These are phyloP conservation scores for Podaxis sp. DNA, from an alignment of 768 basidiomycete genomes.

Conservation along the genomic window DNA sequence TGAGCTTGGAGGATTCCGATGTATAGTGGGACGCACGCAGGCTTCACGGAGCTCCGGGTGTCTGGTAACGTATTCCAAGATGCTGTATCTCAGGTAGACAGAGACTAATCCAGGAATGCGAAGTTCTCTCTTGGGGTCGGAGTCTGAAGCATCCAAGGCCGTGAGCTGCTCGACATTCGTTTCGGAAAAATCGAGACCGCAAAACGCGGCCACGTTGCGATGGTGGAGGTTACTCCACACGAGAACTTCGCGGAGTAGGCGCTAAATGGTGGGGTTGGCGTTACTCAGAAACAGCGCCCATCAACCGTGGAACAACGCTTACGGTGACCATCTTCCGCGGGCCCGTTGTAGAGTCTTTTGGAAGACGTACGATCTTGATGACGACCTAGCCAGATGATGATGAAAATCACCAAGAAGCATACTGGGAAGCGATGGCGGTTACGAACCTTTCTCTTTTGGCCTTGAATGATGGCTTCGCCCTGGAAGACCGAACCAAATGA, in stretches of 20 bases:
- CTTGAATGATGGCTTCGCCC: background rate
- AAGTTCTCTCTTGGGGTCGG: background rate
- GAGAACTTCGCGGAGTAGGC: slow-evolving; percentile 1
- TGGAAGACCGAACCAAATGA: background rate
- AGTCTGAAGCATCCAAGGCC: background rate
- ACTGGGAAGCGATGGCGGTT: background rate
- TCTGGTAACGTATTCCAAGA: background rate
- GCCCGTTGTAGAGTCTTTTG: background rate
- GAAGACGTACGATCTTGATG: background rate
- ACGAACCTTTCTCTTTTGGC: background rate
- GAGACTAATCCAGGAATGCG: background rate
- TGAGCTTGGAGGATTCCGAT: background rate
- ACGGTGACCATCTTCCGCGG: background rate
- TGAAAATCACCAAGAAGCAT: background rate
- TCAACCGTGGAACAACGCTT: background rate
- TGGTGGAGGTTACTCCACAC: background rate
- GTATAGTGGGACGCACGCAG: background rate
- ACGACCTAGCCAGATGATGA: background rate
- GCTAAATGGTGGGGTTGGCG: background rate
- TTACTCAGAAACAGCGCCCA: background rate
- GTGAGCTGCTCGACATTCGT: background rate
- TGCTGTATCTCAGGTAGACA: background rate
- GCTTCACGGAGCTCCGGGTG: background rate
- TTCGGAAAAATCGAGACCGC: background rate
- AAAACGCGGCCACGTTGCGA: background rate